phyloP scores from a whole-genome alignment of 495 filamentous ascomycete genomes.

The Penicillium samsonianum region DNA sequence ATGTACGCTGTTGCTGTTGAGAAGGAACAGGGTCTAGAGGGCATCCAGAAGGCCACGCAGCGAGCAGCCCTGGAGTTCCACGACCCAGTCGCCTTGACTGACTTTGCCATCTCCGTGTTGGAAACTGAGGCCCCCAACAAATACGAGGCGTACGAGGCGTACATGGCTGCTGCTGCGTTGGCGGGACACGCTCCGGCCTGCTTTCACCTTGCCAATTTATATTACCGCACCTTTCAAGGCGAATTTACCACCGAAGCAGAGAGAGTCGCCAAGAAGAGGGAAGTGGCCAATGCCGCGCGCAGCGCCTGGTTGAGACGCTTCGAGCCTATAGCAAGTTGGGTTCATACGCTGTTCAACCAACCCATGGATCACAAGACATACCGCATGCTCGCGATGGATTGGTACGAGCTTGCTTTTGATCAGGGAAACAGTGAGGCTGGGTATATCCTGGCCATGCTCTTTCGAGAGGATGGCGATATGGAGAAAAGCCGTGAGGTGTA shows the following conservation, averaged over 20 bases:
- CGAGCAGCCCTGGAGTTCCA: slow-evolving; percentile 35
- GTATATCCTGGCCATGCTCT: slow-evolving; percentile 28
- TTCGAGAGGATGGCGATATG: slow-evolving; percentile 23
- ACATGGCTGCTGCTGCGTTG: slow-evolving; percentile 37
- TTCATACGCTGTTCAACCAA: slow-evolving; percentile 8
- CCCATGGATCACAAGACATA: slow-evolving; percentile 25
- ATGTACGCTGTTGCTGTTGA: slow-evolving; percentile 28
- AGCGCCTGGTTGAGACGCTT: background rate
- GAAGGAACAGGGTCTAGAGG: slow-evolving; percentile 5
- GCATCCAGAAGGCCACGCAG: slow-evolving; percentile 16
- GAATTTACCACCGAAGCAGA: slow-evolving; percentile 28
- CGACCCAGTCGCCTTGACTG: slow-evolving; percentile 32
- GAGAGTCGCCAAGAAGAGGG: background rate
- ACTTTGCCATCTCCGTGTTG: slow-evolving; percentile 30
- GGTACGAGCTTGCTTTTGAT: slow-evolving; percentile 31
- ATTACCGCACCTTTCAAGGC: slow-evolving; percentile 36
- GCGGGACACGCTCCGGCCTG: slow-evolving; percentile 31
- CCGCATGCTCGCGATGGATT: slow-evolving; percentile 31
- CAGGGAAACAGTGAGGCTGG: slow-evolving; percentile 13
- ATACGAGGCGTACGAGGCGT: slow-evolving; percentile 37
- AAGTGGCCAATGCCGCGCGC: background rate
- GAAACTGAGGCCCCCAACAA: slow-evolving; percentile 17
- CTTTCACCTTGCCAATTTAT: slow-evolving; percentile 41
- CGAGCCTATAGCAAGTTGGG: background rate
- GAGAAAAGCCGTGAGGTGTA: slow-evolving; percentile 1